Percentiles rank a stretch among this genome's conserved stretches.
These are phyloP conservation scores for Sporothrix dimorphospora DNA, from an alignment of 2,329 filamentous ascomycete genomes.

Conservation along the genomic window DNA sequence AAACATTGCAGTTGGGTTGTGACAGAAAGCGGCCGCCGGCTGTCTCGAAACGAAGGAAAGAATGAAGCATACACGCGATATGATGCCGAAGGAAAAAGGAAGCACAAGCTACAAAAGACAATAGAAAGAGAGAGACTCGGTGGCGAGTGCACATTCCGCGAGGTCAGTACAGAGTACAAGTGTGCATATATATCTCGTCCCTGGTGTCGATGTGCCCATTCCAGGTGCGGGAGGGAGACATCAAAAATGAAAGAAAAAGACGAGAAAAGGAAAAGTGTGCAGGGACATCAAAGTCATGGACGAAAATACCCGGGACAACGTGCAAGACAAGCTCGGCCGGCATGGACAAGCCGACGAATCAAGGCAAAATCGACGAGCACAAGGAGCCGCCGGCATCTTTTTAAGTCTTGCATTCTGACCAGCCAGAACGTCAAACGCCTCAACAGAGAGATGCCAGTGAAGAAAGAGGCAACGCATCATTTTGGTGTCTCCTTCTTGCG, in stretches of 20 bases:
- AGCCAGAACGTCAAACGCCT: not conserved
- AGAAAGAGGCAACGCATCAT: not conserved
- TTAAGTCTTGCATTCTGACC: not conserved
- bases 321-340: conserved; percentile 2
- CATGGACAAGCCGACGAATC: not conserved
- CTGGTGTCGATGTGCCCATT: conserved; percentile 10
- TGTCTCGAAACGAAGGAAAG: conserved; percentile 8
- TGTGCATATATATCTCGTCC: not conserved
- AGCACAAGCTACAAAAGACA: not conserved
- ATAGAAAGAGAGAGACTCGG: not conserved
- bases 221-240: not conserved
- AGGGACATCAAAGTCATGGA: not conserved
- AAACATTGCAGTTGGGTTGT: not conserved
- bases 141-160: conserved; percentile 1
- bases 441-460: not conserved
- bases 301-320: not conserved
- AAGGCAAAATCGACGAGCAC: conserved; percentile 9
- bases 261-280: no score
- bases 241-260: conserved; percentile 2
- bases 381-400: not conserved
- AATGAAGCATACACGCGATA: not conserved
- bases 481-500: not conserved
- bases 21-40: not conserved
- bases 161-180: not conserved
- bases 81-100: not conserved